Percentiles rank a stretch among this genome's conserved stretches.
phyloP scores from a whole-genome alignment of 148 eudicot species.

The Heliosperma pusillum region DNA sequence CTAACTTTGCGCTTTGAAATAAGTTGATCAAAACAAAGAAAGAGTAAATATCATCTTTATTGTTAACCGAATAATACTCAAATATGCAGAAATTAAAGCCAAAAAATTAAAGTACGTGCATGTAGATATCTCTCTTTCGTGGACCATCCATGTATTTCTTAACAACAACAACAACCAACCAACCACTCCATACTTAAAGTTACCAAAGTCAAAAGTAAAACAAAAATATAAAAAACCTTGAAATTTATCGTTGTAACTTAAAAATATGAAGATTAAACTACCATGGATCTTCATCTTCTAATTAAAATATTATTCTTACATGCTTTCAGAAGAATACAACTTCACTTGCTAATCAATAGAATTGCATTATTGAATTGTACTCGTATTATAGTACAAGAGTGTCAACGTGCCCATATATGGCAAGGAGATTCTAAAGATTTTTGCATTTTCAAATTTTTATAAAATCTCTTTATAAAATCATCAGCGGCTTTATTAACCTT shows the following conservation, averaged over 20 bases:
- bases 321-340: neutral
- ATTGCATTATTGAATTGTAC: neutral
- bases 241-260: neutral
- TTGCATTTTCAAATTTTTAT: slow-evolving; percentile 53
- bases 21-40: slow-evolving; percentile 9
- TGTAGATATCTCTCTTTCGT: slow-evolving; percentile 17
- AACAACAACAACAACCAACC: slow-evolving; percentile 19
- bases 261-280: neutral
- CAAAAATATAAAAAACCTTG: neutral
- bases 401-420: slow-evolving; percentile 30
- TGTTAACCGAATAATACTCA: slow-evolving; percentile 3
- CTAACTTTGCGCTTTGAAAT: slow-evolving; percentile 19
- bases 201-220: neutral
- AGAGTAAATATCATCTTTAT: slow-evolving; percentile 21
- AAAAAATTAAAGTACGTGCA: slow-evolving; percentile 14
- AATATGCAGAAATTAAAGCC: neutral
- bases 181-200: neutral
- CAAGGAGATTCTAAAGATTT: slow-evolving; percentile 47
- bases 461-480: slow-evolving; percentile 64
- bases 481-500: slow-evolving; percentile 65
- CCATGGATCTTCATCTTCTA: neutral
- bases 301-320: neutral
- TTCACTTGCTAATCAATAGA: too few species aligned
- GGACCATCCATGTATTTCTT: slow-evolving; percentile 8
- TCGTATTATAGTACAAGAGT: neutral